phyloP scores from a whole-genome alignment of 305 asterid genomes.

The Galium porrigens region DNA sequence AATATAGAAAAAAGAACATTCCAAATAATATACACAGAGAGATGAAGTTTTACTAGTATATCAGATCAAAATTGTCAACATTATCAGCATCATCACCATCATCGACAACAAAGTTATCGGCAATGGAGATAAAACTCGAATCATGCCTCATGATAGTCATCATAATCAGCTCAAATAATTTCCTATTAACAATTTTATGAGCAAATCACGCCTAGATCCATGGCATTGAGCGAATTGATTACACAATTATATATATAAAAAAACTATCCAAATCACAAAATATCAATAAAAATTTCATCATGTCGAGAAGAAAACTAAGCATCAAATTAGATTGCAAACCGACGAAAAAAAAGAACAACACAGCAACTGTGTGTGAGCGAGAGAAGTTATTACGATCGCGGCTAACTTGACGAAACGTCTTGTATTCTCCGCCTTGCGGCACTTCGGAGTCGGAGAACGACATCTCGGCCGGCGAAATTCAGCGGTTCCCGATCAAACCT shows the following conservation, averaged over 20 bases:
- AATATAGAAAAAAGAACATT: conserved; percentile 5
- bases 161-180: neutral
- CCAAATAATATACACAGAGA: neutral
- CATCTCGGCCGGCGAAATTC: conserved; percentile 21
- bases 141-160: neutral
- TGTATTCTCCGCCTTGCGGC: conserved; percentile 69
- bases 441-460: conserved; percentile 75
- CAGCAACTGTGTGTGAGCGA: conserved; percentile 2
- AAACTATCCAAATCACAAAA: neutral
- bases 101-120: neutral
- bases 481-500: neutral
- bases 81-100: neutral
- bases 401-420: conserved; percentile 60
- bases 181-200: neutral
- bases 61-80: neutral
- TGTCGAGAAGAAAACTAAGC: neutral
- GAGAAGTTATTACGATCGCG: conserved; percentile 49
- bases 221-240: neutral
- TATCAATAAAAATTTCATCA: neutral
- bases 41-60: neutral
- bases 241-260: neutral
- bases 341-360: neutral
- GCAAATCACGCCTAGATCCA: neutral
- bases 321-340: neutral
- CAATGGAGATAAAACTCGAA: neutral